These are phyloP conservation scores for Phialemonium atrogriseum DNA, from an alignment of 2,329 filamentous ascomycete species.

Conservation along the genomic window DNA sequence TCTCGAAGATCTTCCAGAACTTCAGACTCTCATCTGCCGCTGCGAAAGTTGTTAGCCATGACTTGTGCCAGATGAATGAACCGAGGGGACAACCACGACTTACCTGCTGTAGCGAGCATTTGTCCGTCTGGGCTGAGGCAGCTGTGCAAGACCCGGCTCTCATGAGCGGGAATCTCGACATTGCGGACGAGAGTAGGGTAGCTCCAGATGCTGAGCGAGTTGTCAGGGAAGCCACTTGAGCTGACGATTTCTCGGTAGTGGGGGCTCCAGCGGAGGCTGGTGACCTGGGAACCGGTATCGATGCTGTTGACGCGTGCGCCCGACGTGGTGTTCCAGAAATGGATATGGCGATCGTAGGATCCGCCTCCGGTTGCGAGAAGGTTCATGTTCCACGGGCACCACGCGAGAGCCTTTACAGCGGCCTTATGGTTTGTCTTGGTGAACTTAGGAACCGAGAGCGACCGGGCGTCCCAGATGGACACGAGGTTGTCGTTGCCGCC, in stretches of 20 bases:
- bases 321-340: conserved; percentile 99
- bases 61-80: background rate
- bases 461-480: conserved; percentile 97
- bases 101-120: conserved; percentile 88
- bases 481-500: conserved; percentile 99
- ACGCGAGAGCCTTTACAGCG: conserved; percentile 93
- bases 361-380: conserved; percentile 93
- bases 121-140: conserved; percentile 95
- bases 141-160: conserved; percentile 93
- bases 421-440: conserved; percentile 99
- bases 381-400: conserved; percentile 99
- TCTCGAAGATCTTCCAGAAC: conserved; percentile 99
- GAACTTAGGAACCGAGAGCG: conserved; percentile 90
- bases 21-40: conserved; percentile 95
- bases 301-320: conserved; percentile 98
- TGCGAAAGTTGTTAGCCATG: conserved; percentile 24
- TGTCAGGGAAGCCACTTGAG: conserved; percentile 97
- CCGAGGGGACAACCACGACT: conserved; percentile 22
- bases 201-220: conserved; percentile 98
- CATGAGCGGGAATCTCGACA: conserved; percentile 94
- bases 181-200: conserved; percentile 96
- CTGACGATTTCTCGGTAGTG: conserved; percentile 97
- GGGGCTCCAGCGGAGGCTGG: conserved; percentile 90
- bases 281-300: conserved; percentile 96
- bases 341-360: conserved; percentile 94